phyloP scores from a whole-genome alignment of 164 flowering plant genomes.

The Brasenia schreberi region DNA sequence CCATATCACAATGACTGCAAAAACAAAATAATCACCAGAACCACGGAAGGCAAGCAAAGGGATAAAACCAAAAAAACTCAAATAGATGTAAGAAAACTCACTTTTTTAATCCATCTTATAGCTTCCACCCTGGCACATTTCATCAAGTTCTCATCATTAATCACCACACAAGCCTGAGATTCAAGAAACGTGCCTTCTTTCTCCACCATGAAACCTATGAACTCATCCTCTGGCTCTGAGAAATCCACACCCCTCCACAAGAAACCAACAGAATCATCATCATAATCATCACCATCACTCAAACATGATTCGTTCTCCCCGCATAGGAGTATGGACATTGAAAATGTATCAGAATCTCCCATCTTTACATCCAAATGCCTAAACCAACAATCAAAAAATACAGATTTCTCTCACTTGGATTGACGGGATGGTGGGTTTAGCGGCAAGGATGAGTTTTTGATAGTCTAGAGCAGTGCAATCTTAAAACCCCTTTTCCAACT shows the following conservation, averaged over 20 bases:
- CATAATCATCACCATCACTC: constrained; percentile 8
- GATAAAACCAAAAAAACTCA: constrained; percentile 1
- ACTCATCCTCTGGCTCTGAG: constrained; percentile 34
- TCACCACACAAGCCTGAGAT: constrained; percentile 2
- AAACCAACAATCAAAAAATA: neutral
- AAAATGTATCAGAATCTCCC: constrained; percentile 16
- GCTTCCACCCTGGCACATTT: constrained; percentile 46
- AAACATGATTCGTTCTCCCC: constrained; percentile 28
- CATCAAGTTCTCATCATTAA: constrained; percentile 19
- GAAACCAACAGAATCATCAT: constrained; percentile 5
- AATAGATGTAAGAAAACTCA: constrained; percentile 12
- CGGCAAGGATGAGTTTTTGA: neutral
- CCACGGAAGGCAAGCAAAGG: neutral
- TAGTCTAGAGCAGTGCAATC: neutral
- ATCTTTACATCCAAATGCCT: neutral
- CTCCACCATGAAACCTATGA: constrained; percentile 26
- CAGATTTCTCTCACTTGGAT: neutral
- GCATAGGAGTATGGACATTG: constrained; percentile 38
- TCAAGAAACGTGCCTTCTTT: constrained; percentile 21
- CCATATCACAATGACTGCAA: neutral
- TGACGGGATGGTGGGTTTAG: neutral
- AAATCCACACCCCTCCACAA: constrained; percentile 1
- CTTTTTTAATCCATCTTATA: constrained; percentile 51
- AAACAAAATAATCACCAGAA: no score
- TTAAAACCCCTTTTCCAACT: neutral